phyloP scores from a whole-genome alignment of 2,329 filamentous ascomycete genomes.

The Alternaria triticina region DNA sequence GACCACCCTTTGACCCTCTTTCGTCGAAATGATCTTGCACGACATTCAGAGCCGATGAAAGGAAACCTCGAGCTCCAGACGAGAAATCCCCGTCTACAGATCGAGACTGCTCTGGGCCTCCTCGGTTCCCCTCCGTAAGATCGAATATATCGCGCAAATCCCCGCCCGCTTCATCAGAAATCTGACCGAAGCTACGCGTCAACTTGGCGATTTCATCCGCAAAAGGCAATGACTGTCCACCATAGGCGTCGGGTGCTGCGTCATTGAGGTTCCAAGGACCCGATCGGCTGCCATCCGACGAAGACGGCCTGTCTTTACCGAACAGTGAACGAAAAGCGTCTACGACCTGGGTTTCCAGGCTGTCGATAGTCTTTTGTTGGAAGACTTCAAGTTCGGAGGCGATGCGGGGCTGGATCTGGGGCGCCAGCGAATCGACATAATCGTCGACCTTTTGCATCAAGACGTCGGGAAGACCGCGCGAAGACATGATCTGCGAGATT shows the following conservation, averaged over 20 bases:
- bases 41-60: conserved; percentile 32
- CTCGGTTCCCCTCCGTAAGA: conserved; percentile 27
- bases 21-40: conserved; percentile 37
- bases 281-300: conserved; percentile 20
- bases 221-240: conserved; percentile 37
- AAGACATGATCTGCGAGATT: conserved; percentile 20
- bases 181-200: conserved; percentile 36
- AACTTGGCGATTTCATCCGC: conserved; percentile 39
- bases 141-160: conserved; percentile 39
- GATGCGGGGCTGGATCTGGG: conserved; percentile 42
- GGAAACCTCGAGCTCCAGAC: conserved; percentile 29
- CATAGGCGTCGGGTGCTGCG: conserved; percentile 36
- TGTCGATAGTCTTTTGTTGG: conserved; percentile 42
- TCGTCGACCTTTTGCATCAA: conserved; percentile 38
- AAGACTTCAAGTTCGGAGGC: conserved; percentile 37
- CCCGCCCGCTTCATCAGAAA: conserved; percentile 35
- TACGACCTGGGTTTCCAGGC: conserved; percentile 36
- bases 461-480: conserved; percentile 28
- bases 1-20: conserved; percentile 15
- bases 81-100: conserved; percentile 23
- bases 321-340: conserved; percentile 39
- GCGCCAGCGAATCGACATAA: conserved; percentile 39
- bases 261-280: conserved; percentile 34
- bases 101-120: conserved; percentile 17
- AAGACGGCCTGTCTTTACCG: conserved; percentile 24